Evolutionary conservation across 2,329 filamentous ascomycete genomes (phyloP).

Genomic region (Hymenoscyphus infarciens): DNA sequence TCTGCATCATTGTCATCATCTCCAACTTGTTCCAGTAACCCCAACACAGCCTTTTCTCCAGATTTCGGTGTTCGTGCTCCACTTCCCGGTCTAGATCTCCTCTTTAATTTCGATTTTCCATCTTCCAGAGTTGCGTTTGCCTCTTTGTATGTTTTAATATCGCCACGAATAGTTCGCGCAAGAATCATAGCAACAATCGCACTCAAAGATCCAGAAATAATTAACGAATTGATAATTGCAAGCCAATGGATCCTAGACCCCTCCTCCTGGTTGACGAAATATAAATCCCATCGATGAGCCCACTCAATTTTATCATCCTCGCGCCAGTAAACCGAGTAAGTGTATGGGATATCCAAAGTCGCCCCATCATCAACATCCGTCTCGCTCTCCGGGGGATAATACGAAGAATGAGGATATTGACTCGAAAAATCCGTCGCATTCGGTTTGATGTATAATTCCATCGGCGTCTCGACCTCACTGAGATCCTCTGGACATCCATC

Average conservation of each 20-base stretch:
- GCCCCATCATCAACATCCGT: conserved; percentile 60
- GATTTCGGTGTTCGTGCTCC: conserved; percentile 43
- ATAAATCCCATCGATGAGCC: conserved; percentile 81
- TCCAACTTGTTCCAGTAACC: conserved; percentile 58
- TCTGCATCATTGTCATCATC: conserved; percentile 51
- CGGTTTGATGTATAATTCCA: conserved; percentile 66
- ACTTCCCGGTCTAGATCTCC: conserved; percentile 41
- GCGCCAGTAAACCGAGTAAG: conserved; percentile 86
- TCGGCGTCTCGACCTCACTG: conserved; percentile 56
- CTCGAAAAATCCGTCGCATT: conserved; percentile 54
- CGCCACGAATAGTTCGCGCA: conserved; percentile 70
- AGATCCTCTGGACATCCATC: conserved; percentile 67
- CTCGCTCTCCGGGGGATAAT: conserved; percentile 50
- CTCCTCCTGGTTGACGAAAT: conserved; percentile 84
- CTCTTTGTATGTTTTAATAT: conserved; percentile 73
- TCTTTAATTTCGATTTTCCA: conserved; percentile 55
- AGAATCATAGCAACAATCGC: conserved; percentile 79
- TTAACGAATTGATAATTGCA: conserved; percentile 81
- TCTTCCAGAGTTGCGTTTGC: conserved; percentile 54
- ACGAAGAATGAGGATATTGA: conserved; percentile 57
- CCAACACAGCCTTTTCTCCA: conserved; percentile 50
- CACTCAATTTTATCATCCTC: conserved; percentile 79
- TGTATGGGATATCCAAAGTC: conserved; percentile 73
- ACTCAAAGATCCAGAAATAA: conserved; percentile 76
- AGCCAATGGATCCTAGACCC: conserved; percentile 82